Evolutionary conservation across 75 land plant genomes (phyloP), one percentile per base, ranked within the genome.

Genomic region (Cunninghamia lanceolata): DNA sequence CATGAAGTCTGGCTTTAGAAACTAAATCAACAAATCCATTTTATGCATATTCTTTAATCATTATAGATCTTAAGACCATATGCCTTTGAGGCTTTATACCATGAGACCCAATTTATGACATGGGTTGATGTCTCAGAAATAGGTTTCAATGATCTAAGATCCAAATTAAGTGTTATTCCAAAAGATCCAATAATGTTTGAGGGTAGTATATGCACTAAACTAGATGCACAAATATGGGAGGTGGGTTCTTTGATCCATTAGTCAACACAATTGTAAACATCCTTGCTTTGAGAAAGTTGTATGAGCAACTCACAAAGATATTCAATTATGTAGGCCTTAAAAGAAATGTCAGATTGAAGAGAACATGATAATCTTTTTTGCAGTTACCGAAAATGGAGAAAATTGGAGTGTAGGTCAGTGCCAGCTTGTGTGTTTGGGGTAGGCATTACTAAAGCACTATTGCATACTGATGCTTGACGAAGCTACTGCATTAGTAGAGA

Each of bases 151-250:
- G n/a, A n/a, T n/a, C n/a, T n/a, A n/a, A n/a, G n/a, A n/a, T n/a
- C n/a, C n/a, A n/a, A n/a, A n/a, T n/a, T n/a, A n/a, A n/a, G n/a
- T n/a, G n/a, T n/a, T n/a, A n/a, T n/a, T n/a, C n/a, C n/a, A n/a
- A n/a, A n/a, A n/a, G n/a, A n/a, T n/a, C n/a, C n/a, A n/a, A n/a
- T n/a, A n/a, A n/a, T n/a, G n/a, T n/a, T n/a, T n/a, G n/a, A n/a
- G n/a, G n/a, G n/a, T n/a, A n/a, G n/a, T n/a, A n/a, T n/a, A n/a
- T n/a, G n/a, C n/a, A n/a, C n/a, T n/a, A n/a, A n/a, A n/a, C n/a
- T n/a, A n/a, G n/a, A 96, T 84, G 73, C 86, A 46, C 91, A 95
- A 52, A 90, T 96, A 1, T 96, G 99, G 99, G 92, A 96, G 95
- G 99, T 96, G 82, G 59, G 32, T 83, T 45, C 16, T 45, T 50